Evolutionary conservation across 2,329 filamentous ascomycete species (phyloP).

Genomic region (Diaporthe ilicicola): DNA sequence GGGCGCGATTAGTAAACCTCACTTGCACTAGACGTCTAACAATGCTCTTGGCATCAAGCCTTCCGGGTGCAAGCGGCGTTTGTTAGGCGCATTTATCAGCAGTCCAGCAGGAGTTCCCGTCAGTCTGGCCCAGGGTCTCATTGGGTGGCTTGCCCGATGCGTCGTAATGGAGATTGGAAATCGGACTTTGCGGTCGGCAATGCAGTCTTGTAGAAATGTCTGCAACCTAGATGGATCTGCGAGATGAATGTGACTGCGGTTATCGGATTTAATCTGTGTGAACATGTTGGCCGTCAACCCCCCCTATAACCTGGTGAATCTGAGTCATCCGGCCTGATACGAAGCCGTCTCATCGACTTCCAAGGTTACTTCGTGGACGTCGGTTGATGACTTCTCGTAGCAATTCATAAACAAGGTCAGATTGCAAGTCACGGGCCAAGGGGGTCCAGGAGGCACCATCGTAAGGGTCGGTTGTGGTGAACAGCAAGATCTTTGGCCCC

Average conservation of each 20-base stretch:
- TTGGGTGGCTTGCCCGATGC: conserved; percentile 16
- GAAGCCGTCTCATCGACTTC: too few species aligned
- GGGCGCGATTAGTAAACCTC: conserved; percentile 22
- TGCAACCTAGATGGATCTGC: not conserved
- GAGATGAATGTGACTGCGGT: not conserved
- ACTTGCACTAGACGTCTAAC: not conserved
- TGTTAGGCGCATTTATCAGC: conserved; percentile 31
- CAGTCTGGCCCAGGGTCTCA: not conserved
- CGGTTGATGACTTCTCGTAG: not conserved
- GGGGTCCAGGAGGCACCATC: conserved; percentile 50
- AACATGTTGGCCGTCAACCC: not conserved
- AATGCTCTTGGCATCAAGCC: not conserved
- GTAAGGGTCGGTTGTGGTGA: conserved; percentile 51
- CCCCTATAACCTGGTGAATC: not conserved
- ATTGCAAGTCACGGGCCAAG: conserved; percentile 44
- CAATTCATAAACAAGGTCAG: not conserved
- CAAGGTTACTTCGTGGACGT: too few species aligned
- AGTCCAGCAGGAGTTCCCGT: not conserved
- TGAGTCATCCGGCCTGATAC: not conserved
- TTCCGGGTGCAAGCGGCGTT: not conserved
- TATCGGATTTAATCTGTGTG: not conserved
- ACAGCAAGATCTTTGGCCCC: conserved; percentile 49
- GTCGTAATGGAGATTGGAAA: conserved; percentile 29
- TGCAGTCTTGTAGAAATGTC: not conserved
- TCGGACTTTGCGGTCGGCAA: conserved; percentile 12